phyloP scores from a whole-genome alignment of 2,329 filamentous ascomycete genomes.

The Apiospora sp. region DNA sequence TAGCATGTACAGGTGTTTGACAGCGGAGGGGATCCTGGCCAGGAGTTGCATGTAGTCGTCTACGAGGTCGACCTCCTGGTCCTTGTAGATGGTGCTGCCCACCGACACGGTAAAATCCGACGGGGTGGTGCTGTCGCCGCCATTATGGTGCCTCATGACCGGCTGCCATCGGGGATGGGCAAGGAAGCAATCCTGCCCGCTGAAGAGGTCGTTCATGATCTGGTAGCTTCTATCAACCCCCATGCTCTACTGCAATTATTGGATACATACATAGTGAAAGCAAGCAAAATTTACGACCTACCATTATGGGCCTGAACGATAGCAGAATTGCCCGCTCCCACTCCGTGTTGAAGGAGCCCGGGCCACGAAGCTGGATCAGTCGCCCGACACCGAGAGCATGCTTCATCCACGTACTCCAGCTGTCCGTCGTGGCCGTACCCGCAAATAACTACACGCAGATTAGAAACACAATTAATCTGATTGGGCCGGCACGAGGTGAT shows the following conservation, averaged over 20 bases:
- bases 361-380: constrained; percentile 25
- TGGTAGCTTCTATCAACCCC: neutral
- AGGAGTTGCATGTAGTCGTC: constrained; percentile 46
- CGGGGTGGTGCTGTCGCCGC: neutral
- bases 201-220: constrained; percentile 28
- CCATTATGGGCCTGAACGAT: constrained; percentile 25
- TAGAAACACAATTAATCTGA: neutral
- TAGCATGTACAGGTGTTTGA: constrained; percentile 43
- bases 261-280: neutral
- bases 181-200: constrained; percentile 45
- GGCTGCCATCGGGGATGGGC: constrained; percentile 46
- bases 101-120: constrained; percentile 30
- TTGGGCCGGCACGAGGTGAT: too few species aligned
- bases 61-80: constrained; percentile 37
- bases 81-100: constrained; percentile 33
- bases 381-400: constrained; percentile 21
- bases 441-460: constrained; percentile 23
- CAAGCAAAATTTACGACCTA: constrained; percentile 6
- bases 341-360: constrained; percentile 12
- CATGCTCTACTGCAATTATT: neutral
- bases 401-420: constrained; percentile 26
- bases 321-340: constrained; percentile 26
- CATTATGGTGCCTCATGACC: constrained; percentile 35
- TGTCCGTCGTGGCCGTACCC: constrained; percentile 22
- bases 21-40: constrained; percentile 44